Evolutionary conservation across 768 basidiomycete genomes (phyloP), one percentile per base, ranked within the genome.

Genomic region (Tulasnella sp.): DNA sequence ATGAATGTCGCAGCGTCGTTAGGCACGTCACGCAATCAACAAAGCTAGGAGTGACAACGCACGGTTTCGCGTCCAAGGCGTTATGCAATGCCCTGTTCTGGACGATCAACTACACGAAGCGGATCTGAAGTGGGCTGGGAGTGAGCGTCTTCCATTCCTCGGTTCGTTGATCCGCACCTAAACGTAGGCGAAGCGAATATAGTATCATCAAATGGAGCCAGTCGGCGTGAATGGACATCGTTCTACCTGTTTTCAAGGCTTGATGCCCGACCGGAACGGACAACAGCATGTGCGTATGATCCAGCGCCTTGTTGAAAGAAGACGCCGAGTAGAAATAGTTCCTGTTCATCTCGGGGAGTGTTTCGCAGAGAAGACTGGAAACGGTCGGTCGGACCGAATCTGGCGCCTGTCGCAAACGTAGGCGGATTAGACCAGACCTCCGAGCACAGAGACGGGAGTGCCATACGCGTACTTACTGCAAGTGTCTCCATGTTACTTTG

Each of bases 401-500:
- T 37, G 37, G 2, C 37, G 37, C 2, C 6, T 37, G 37, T 2
- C 37, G 37, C 37, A 37, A 37, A 37, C 37, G 74, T 48, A 44
- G 40, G 24, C 44, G 46, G 1, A 34, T 75, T 11, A 42, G 41
- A 14, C 73, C 74, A 16, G 37, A 37, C 6, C 31, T 69, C 1
- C 12, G 24, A 22, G 14, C 34, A 8, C 31, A 9, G 16, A 24
- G 11, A 34, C 20, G 34, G 24, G 22, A 37, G 34, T 0, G 37
- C 6, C 1, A 74, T 16, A 37, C 1, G 28, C 73, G 37, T 28
- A 74, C 73, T 4, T 31, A 3, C 73, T 40, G 41, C 37, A 74
- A n/a, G 73, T n/a, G 40, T 74, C n/a, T 37, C 37, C 73, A 37
- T 31, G 41, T 18, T 74, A 74, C 73, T 74, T 74, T 8, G 73